A percentile compares a stretch with the other conserved stretches of the same genome.
Conservation (phyloP, 2,329 filamentous ascomycete genomes). For the Penicillium janthinellum region DNA sequence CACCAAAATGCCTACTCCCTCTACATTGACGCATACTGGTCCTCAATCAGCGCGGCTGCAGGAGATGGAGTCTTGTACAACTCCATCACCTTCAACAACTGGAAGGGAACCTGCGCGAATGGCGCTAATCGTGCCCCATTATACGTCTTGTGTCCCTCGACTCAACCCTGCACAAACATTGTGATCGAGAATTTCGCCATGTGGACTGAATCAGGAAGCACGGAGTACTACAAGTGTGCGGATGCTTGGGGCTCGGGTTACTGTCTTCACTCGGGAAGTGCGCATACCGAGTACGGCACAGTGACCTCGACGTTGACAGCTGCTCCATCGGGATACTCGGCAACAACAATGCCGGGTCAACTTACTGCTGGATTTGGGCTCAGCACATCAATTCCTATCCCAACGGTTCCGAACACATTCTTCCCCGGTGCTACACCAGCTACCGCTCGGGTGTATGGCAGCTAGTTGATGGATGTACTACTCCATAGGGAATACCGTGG, state of each 20-base stretch:
- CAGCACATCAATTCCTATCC: constrained; percentile 26
- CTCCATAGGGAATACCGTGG: neutral
- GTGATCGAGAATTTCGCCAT: constrained; percentile 55
- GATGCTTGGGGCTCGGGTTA: constrained; percentile 53
- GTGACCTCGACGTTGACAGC: constrained; percentile 24
- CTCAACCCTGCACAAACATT: constrained; percentile 55
- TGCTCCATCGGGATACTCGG: constrained; percentile 31
- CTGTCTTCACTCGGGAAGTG: constrained; percentile 44
- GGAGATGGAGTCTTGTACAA: constrained; percentile 56
- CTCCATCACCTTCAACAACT: constrained; percentile 57
- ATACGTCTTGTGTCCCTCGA: constrained; percentile 54
- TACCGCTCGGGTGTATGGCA: constrained; percentile 20
- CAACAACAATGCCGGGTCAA: constrained; percentile 29
- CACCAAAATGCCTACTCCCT: constrained; percentile 60
- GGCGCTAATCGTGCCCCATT: constrained; percentile 55
- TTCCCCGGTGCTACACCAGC: constrained; percentile 33
- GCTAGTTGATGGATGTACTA: neutral
- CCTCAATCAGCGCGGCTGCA: constrained; percentile 38
- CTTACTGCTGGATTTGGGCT: constrained; percentile 27
- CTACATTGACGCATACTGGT: constrained; percentile 58
- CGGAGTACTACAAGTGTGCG: constrained; percentile 46
- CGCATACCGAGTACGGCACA: constrained; percentile 21
- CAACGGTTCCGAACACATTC: constrained; percentile 31
- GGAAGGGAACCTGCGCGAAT: constrained; percentile 55
- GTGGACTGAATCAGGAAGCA: constrained; percentile 36